Conservation (phyloP, 2,329 filamentous ascomycete species). For the Chrysosporium queenslandicum region DNA sequence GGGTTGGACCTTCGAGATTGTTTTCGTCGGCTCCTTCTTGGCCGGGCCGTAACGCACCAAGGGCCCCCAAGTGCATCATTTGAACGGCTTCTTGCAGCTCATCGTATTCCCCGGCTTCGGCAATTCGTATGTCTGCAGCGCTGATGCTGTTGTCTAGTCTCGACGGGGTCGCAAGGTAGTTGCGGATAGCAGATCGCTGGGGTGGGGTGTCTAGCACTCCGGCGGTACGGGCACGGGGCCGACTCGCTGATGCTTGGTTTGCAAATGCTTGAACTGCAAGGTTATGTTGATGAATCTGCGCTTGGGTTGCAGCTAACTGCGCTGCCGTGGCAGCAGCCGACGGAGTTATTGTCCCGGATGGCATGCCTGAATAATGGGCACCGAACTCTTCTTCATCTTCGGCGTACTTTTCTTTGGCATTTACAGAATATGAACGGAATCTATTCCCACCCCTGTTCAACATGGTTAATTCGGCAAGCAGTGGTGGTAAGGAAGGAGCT, state of each 20-base stretch:
- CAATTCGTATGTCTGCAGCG: conserved; percentile 61
- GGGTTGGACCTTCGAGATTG: conserved; percentile 77
- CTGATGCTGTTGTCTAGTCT: conserved; percentile 67
- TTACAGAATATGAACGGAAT: conserved; percentile 95
- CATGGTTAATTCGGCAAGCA: conserved; percentile 64
- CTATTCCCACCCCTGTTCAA: conserved; percentile 70
- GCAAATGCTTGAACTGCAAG: conserved; percentile 87
- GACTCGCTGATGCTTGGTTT: conserved; percentile 66
- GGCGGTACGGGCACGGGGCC: conserved; percentile 82
- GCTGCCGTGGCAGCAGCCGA: conserved; percentile 47
- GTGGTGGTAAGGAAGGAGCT: conserved; percentile 46
- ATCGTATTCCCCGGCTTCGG: conserved; percentile 68
- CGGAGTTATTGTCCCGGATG: conserved; percentile 52
- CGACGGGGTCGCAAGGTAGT: conserved; percentile 66
- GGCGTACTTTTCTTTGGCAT: conserved; percentile 94
- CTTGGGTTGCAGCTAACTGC: conserved; percentile 52
- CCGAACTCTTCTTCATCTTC: conserved; percentile 74
- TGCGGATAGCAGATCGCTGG: conserved; percentile 53
- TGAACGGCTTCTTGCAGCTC: conserved; percentile 74
- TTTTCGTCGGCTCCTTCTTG: conserved; percentile 65
- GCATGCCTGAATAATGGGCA: conserved; percentile 46
- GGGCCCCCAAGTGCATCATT: conserved; percentile 56
- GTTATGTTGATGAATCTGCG: conserved; percentile 77
- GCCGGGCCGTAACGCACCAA: conserved; percentile 52
- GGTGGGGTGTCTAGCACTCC: conserved; percentile 76